Conservation (phyloP, 2,329 filamentous ascomycete genomes). For the Didymella glomerata region DNA sequence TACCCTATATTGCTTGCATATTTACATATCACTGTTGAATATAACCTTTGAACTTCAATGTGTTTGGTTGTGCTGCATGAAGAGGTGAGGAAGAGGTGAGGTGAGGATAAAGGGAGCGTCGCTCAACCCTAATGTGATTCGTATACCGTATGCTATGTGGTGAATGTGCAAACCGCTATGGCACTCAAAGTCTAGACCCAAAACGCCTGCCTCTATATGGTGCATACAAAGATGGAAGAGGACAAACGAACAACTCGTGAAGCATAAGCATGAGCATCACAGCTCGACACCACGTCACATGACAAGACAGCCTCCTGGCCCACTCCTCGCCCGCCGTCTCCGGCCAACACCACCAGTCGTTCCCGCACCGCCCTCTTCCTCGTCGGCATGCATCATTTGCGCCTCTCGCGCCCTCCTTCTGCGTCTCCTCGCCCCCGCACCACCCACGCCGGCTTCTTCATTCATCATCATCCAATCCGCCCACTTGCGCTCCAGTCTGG, state of each 20-base stretch:
- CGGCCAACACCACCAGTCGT: conserved; percentile 52
- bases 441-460: conserved; percentile 79
- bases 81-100: background rate
- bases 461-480: conserved; percentile 91
- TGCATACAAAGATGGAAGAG: background rate
- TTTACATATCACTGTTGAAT: background rate
- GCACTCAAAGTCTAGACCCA: background rate
- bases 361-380: conserved; percentile 69
- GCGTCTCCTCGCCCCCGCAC: conserved; percentile 70
- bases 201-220: conserved; percentile 12
- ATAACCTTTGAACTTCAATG: too few relatives aligned
- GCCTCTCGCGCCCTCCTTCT: conserved; percentile 82
- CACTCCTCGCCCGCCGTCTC: conserved; percentile 58
- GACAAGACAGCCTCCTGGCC: conserved; percentile 56
- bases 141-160: background rate
- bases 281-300: conserved; percentile 48
- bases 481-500: conserved; percentile 88
- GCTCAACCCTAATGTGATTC: background rate
- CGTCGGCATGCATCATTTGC: conserved; percentile 78
- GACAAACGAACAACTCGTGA: too few relatives aligned
- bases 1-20: background rate
- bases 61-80: background rate
- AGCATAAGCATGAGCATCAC: too few relatives aligned
- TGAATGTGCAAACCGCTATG: background rate
- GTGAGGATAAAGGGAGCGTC: background rate